phyloP scores from a whole-genome alignment of 2,329 filamentous ascomycete genomes.

The Dothideomycetes sp. region DNA sequence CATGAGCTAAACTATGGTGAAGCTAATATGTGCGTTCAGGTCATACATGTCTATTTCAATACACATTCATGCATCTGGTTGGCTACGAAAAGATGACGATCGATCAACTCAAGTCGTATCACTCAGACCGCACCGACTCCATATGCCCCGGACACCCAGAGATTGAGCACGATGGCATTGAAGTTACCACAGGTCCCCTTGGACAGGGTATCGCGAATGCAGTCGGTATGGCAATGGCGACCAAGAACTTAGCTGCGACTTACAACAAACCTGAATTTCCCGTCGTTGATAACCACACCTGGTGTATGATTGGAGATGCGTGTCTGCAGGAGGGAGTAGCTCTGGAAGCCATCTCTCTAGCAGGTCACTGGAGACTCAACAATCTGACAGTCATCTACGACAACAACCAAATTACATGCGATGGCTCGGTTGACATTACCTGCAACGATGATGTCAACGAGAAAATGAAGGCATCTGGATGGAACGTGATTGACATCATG shows the following conservation, averaged over 20 bases:
- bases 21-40: too few species aligned
- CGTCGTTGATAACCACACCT: constrained; percentile 41
- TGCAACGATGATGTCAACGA: constrained; percentile 46
- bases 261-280: constrained; percentile 41
- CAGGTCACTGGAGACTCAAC: constrained; percentile 43
- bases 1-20: too few species aligned
- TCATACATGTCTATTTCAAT: constrained; percentile 46
- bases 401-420: constrained; percentile 50
- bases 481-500: constrained; percentile 43
- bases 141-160: constrained; percentile 41
- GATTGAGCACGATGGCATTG: constrained; percentile 46
- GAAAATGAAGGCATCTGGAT: constrained; percentile 46
- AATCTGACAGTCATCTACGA: constrained; percentile 49
- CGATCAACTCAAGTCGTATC: constrained; percentile 44
- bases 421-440: constrained; percentile 42
- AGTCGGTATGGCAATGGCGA: constrained; percentile 48
- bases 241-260: constrained; percentile 43
- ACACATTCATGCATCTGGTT: constrained; percentile 40
- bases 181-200: constrained; percentile 49
- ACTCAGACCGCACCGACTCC: constrained; percentile 33
- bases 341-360: constrained; percentile 47
- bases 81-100: constrained; percentile 46
- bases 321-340: constrained; percentile 49
- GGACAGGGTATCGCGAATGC: constrained; percentile 50
- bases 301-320: constrained; percentile 47